Conservation (phyloP, 331 rosid species). For the Phaseolus coccineus region DNA sequence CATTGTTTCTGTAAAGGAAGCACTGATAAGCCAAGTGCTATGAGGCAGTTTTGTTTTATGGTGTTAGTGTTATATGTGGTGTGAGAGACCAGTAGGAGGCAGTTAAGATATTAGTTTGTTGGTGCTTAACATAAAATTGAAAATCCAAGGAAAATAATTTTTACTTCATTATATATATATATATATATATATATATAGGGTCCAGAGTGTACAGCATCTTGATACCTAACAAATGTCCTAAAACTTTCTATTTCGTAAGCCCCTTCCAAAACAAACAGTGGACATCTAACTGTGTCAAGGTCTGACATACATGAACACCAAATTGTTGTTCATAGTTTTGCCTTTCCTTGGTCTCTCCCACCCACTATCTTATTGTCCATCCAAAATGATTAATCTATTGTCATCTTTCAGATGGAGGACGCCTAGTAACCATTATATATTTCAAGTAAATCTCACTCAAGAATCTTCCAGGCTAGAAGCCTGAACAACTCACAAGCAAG, state of each 20-base stretch:
- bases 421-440: not conserved
- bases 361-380: not conserved
- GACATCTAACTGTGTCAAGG: not conserved
- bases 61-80: not conserved
- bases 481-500: not conserved
- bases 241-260: not conserved
- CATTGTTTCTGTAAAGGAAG: not conserved
- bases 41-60: not conserved
- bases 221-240: not conserved
- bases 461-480: not conserved
- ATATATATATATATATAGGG: no score
- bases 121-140: not conserved
- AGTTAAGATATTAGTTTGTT: not conserved
- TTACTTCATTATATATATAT: not conserved
- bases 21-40: conserved; percentile 1
- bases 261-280: not conserved
- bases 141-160: not conserved
- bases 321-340: not conserved
- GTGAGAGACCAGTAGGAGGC: not conserved
- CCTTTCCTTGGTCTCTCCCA: not conserved
- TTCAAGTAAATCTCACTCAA: not conserved
- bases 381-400: not conserved
- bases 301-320: not conserved
- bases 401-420: not conserved
- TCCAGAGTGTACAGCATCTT: not conserved